Base-by-base conservation (phyloP, 1,139 yeast genomes). In the Blastobotrys arbuscula region DNA sequence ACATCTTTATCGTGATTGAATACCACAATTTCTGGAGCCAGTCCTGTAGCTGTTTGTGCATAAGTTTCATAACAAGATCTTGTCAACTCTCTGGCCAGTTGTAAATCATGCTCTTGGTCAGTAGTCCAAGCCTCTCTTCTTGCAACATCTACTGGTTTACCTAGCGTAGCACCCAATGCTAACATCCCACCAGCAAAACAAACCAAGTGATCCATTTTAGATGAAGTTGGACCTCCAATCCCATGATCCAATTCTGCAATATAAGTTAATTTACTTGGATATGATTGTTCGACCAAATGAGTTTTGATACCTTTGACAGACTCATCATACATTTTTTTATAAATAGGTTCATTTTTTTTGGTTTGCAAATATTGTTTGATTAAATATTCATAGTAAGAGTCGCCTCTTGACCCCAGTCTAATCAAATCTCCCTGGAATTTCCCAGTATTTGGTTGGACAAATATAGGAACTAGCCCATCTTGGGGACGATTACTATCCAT, bases 131-230 rank as follows among this genome's bases (percentile, higher is more conserved):
- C 38, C 16, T 50, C 43, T 13, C 59, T 60, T 47, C 76, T 69
- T 5, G 85, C 86, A 9, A 76, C 78, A 2, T 69, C 69, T 34
- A 82, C 63, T 1, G 80, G 68, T 41, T 71, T 60, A 12, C 97
- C 97, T 44, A 77, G 78, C 2, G 94, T 90, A 16, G 97, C 96
- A 26, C 97, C 97, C 47, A 89, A 70, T 0, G 96, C 95, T 55
- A 89, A 76, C 59, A 86, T 75, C 0, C 97, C 97, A 49, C 96
- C 96, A 61, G 87, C 81, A 69, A 88, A 89, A 66, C 97, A 90
- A 20, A 88, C 97, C 55, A 88, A 72, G 67, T 90, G 97, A 63
- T 90, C 97, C 96, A 90, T 88, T 64, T 88, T 89, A 18, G 81
- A 71, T n/a, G 84, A 78, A 7, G 83, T 66, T 1, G 71, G 69